A percentile compares a stretch with the other conserved stretches of the same genome.
These are phyloP conservation scores for Pouteria campechiana DNA, from an alignment of 179 eudicot species.

Conservation along the genomic window DNA sequence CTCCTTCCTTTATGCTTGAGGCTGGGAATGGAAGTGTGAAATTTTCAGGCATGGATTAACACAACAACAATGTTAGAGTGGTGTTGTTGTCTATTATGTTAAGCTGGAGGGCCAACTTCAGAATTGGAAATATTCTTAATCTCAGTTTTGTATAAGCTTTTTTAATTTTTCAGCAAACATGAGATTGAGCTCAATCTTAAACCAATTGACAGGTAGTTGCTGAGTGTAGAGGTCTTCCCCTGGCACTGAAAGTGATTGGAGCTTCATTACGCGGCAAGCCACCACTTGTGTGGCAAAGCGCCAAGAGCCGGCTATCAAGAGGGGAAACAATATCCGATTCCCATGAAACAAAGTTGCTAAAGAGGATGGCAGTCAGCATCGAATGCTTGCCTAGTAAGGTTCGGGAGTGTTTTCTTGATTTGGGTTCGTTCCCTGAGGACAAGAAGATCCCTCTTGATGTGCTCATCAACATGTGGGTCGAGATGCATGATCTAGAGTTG, in stretches of 20 bases:
- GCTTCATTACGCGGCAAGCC: constrained; percentile 64
- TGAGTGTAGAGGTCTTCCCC: constrained; percentile 79
- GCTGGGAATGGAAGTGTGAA: too few relatives aligned
- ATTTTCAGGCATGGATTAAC: too few relatives aligned
- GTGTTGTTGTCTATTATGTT: too few relatives aligned
- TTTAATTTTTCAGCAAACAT: too few relatives aligned
- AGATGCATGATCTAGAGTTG: constrained; percentile 64
- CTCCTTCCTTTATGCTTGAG: too few relatives aligned
- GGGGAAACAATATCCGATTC: constrained; percentile 70
- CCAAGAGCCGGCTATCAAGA: constrained; percentile 54
- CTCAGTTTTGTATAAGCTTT: too few relatives aligned
- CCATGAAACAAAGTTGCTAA: constrained; percentile 60
- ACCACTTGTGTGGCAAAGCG: constrained; percentile 62
- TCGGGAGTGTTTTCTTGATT: constrained; percentile 78
- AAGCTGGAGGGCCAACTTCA: too few relatives aligned
- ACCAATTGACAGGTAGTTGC: constrained; percentile 39
- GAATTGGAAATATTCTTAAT: too few relatives aligned
- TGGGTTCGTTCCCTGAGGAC: constrained; percentile 84
- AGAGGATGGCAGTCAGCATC: constrained; percentile 65
- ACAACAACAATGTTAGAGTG: too few relatives aligned
- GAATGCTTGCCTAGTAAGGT: constrained; percentile 46
- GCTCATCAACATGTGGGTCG: constrained; percentile 70
- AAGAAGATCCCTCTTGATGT: constrained; percentile 67
- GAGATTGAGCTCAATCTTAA: too few relatives aligned
- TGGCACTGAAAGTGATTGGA: constrained; percentile 87